phyloP scores from a whole-genome alignment of 257 asterid genomes.

The Salvia rosmarinus region DNA sequence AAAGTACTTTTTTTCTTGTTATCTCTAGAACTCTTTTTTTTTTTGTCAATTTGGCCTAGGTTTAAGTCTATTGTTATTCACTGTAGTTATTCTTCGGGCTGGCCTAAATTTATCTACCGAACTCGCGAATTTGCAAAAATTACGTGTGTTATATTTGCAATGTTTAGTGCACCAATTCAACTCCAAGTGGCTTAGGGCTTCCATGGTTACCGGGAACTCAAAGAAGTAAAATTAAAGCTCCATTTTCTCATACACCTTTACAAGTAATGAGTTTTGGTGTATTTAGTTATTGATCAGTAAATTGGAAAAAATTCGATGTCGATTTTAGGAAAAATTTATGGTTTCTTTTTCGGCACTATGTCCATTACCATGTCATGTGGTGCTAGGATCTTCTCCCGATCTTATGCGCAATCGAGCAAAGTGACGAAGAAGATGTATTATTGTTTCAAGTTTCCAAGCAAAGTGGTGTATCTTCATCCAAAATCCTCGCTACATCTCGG shows the following conservation, averaged over 20 bases:
- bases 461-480: no score
- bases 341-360: neutral
- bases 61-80: constrained; percentile 10
- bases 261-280: neutral
- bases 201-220: neutral
- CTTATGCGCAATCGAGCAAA: no score
- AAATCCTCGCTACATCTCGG: no score
- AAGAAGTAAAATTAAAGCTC: neutral
- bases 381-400: no score
- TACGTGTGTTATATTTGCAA: neutral
- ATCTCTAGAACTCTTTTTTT: neutral
- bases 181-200: neutral
- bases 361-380: no score
- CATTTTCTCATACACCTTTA: neutral
- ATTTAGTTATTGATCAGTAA: neutral
- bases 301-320: neutral
- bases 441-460: no score
- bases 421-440: no score
- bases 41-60: constrained; percentile 4
- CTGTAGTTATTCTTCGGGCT: neutral
- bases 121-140: neutral
- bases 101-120: neutral
- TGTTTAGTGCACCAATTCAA: constrained; percentile 5
- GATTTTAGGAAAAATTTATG: neutral
- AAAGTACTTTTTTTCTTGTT: constrained; percentile 42